Evolutionary conservation across 2,329 filamentous ascomycete genomes (phyloP).

Genomic region (Xenosphaeropsis pyriputrescens): DNA sequence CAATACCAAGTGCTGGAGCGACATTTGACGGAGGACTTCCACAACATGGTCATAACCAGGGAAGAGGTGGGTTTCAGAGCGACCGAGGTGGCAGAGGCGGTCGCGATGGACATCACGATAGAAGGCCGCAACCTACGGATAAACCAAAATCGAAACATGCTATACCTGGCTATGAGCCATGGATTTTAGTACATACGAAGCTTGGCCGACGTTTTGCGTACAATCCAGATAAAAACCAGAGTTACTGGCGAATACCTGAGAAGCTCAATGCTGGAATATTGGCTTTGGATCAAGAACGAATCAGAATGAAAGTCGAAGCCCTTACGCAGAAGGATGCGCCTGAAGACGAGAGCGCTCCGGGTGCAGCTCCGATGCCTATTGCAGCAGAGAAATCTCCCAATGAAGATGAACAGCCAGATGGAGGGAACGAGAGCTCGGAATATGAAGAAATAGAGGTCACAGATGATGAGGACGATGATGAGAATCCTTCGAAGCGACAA

Average conservation of each 20-base stretch:
- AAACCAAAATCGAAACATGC: conserved; percentile 64
- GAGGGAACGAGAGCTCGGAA: conserved; percentile 47
- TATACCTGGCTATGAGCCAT: conserved; percentile 73
- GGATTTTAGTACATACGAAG: conserved; percentile 88
- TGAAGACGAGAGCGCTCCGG: conserved; percentile 16
- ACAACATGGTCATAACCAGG: conserved; percentile 7
- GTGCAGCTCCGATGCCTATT: conserved; percentile 9
- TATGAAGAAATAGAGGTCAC: conserved; percentile 40
- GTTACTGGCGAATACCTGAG: conserved; percentile 89
- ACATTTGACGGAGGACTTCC: conserved; percentile 15
- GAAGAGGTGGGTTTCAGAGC: conserved; percentile 24
- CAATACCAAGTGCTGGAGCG: conserved; percentile 20
- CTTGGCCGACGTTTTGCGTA: conserved; percentile 81
- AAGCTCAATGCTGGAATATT: conserved; percentile 69
- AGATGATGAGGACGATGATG: conserved; percentile 32
- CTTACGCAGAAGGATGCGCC: conserved; percentile 11
- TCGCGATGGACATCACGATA: conserved; percentile 29
- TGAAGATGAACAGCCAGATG: conserved; percentile 19
- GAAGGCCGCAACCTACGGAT: conserved; percentile 53
- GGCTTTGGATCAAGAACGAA: conserved; percentile 57
- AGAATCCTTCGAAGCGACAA: conserved; percentile 33
- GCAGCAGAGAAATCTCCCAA: conserved; percentile 4
- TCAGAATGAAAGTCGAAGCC: conserved; percentile 37
- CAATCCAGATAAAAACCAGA: conserved; percentile 73
- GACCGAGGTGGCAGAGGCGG: conserved; percentile 34